phyloP scores from a whole-genome alignment of 352 stramenopile species.

The Phytophthora hybrid region DNA sequence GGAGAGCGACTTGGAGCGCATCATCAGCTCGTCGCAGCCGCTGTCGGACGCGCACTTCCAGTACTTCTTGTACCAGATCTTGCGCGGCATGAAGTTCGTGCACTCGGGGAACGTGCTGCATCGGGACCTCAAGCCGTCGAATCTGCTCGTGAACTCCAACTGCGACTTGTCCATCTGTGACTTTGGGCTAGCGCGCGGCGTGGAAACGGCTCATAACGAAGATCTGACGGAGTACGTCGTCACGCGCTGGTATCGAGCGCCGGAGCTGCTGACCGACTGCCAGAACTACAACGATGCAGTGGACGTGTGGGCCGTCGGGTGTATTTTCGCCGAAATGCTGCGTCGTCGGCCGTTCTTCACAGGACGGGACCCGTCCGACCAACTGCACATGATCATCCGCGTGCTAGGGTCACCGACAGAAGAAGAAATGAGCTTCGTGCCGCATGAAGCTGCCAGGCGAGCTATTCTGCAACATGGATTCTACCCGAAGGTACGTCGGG shows the following conservation, averaged over 20 bases:
- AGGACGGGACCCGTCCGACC: slow-evolving; percentile 80
- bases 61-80: slow-evolving; percentile 92
- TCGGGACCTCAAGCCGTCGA: slow-evolving; percentile 90
- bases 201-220: slow-evolving; percentile 86
- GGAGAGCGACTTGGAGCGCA: slow-evolving; percentile 92
- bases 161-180: slow-evolving; percentile 92
- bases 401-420: slow-evolving; percentile 95
- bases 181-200: slow-evolving; percentile 93
- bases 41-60: slow-evolving; percentile 91
- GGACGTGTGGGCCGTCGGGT: slow-evolving; percentile 97
- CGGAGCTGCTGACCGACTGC: slow-evolving; percentile 91
- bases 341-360: slow-evolving; percentile 94
- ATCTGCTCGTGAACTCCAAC: slow-evolving; percentile 92
- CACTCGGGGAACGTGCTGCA: slow-evolving; percentile 97
- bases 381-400: slow-evolving; percentile 88
- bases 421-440: slow-evolving; percentile 97
- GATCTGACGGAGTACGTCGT: slow-evolving; percentile 93
- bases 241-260: slow-evolving; percentile 93
- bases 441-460: slow-evolving; percentile 90
- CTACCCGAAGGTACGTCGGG: slow-evolving; percentile 72
- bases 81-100: slow-evolving; percentile 98
- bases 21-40: slow-evolving; percentile 90
- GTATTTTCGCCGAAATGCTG: slow-evolving; percentile 99
- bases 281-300: slow-evolving; percentile 97
- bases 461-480: slow-evolving; percentile 86